Evolutionary conservation across 1,139 yeast species (phyloP), one percentile per base, ranked within the genome.

Genomic region (Geotrichum cucujoidarum): DNA sequence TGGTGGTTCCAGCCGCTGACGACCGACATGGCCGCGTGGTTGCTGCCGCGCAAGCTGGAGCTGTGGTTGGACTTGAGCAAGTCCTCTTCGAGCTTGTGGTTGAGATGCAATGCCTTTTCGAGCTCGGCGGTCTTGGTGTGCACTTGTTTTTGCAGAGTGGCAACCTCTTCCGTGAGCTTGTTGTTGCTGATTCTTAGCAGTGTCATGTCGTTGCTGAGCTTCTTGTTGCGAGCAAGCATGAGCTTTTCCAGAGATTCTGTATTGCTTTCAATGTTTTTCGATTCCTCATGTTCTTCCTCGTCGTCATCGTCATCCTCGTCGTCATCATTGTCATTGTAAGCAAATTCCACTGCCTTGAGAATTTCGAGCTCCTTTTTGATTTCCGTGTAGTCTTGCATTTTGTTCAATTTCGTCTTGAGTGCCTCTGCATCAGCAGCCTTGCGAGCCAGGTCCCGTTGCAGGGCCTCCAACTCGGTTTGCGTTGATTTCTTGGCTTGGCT

Each of bases 371-470:
- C 96, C 45, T 77, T 76, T 63, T 86, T 88, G 44, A 89, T 65
- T 55, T 85, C 88, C 48, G 84, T 89, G 64, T 90, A 89, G 61
- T 83, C 90, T 59, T 85, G 89, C 65, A 86, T 77, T 13, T 76
- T 71, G 55, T 86, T 94, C 58, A 89, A 69, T 54, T 81, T 74
- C 8, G 67, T 63, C 57, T 77, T 76, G 54, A 84, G 69, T 25
- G 67, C 63, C 11, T 69, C 71, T 27, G 79, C 65, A 59, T 85
- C 94, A 14, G 66, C 64, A 14, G 67, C 68, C 57, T 80, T 67
- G 39, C 74, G 74, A 1, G 63, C 60, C 3, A 74, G 60, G 54
- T 85, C 88, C 42, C 78, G 67, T 38, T 67, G 69, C 31, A 69
- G 59, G 5, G 64, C 52, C 13, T 74, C 76, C 5, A 40, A 66